Base-by-base conservation (phyloP, 176 grass and related monocot species). In the Aegilops umbellulata region DNA sequence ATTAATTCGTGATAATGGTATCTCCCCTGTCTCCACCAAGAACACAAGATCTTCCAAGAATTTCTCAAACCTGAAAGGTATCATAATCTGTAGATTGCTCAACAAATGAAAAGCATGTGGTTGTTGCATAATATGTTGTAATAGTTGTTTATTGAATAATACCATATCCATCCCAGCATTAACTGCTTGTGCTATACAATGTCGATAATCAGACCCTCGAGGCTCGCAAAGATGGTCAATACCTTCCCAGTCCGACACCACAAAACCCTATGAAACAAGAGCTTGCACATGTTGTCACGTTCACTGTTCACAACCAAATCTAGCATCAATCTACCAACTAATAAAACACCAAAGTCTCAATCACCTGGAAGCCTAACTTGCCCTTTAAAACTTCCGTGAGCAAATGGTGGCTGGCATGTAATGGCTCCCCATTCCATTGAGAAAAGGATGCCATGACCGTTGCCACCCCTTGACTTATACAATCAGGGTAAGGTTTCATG, bases 151-250 rank as follows among this genome's bases (percentile, higher is more conserved):
- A 79, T 81, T 87, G 79, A 89, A 17, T 67, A 68, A 25, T 93
- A 97, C 95, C 93, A 97, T 97, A 72, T 97, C 93, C 49, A 97
- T 88, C 87, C 95, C 93, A 22, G 95, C 91, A 88, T 95, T 97
- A 81, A 95, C 73, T 65, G 93, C 95, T 66, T 92, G 84, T 25
- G 62, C 86, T 80, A 97, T 79, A 53, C 95, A 97, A 57, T 90
- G 90, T 44, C 87, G 92, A 73, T 95, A 97, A 82, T 95, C 66
- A 3, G 89, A 95, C 26, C 95, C 93, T 42, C 75, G 91, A 58
- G 91, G 89, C 46, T 91, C 74, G 32, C 89, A 97, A 68, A 95
- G 80, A 65, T 89, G 89, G 83, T 97, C 95, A 78, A 95, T 90
- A 35, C 95, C 95, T 78, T 97, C 93, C 91, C 95, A 93, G 79